A percentile compares a stretch with the other conserved stretches of the same genome.
Evolutionary conservation across 768 basidiomycete genomes (phyloP).

Genomic region (Infundibulicybe gibba): DNA sequence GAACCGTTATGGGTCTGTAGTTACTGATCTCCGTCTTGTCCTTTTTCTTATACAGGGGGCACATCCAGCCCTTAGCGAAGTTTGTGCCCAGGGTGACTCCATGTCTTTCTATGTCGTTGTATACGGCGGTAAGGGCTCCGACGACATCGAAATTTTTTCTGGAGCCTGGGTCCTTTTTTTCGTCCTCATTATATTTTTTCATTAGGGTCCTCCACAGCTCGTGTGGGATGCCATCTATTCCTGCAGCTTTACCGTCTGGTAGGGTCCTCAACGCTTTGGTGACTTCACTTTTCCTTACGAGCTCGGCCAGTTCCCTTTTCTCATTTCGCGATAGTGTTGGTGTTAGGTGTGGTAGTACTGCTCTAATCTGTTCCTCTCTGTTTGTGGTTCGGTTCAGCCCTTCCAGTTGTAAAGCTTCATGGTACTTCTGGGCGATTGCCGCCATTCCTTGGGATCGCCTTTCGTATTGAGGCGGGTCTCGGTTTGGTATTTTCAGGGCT

Average conservation of each 20-base stretch:
- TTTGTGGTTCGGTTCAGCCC: background rate
- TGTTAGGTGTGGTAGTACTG: background rate
- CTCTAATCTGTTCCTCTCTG: background rate
- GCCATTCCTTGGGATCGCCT: slow-evolving; percentile 1
- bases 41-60: too few relatives aligned
- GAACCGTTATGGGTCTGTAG: too few relatives aligned
- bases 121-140: slow-evolving; percentile 20
- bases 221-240: slow-evolving; percentile 12
- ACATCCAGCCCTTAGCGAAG: slow-evolving; percentile 22
- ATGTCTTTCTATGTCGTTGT: too few relatives aligned
- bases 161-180: slow-evolving; percentile 5
- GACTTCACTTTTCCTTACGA: slow-evolving; percentile 7
- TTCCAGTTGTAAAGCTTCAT: background rate
- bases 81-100: slow-evolving; percentile 8
- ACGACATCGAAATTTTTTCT: slow-evolving; percentile 7
- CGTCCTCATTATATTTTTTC: slow-evolving; percentile 1
- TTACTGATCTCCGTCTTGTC: too few relatives aligned
- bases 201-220: slow-evolving; percentile 22
- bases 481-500: background rate
- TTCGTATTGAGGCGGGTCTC: background rate
- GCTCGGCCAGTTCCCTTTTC: too few relatives aligned
- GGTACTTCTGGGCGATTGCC: slow-evolving; percentile 1
- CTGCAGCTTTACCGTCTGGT: slow-evolving; percentile 9
- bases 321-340: background rate
- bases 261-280: slow-evolving; percentile 3